phyloP scores from a whole-genome alignment of 2,329 filamentous ascomycete genomes.

The Cytospora leucostoma region DNA sequence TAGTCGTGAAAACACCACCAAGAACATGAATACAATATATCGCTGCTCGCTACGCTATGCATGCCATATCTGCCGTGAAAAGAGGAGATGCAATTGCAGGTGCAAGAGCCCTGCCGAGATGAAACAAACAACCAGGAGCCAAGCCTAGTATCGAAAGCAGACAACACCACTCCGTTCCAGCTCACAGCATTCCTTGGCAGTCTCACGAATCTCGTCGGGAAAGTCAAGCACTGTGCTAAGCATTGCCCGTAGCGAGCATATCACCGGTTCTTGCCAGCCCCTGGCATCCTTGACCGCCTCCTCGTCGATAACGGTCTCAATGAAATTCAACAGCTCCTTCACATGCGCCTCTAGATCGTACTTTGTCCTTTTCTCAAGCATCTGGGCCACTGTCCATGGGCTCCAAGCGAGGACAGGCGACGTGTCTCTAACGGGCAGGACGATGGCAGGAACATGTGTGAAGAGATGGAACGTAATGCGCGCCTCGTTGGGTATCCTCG shows the following conservation, averaged over 20 bases:
- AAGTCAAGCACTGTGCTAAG: slow-evolving; percentile 24
- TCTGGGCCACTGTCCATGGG: slow-evolving; percentile 29
- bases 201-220: slow-evolving; percentile 26
- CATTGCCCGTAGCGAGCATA: slow-evolving; percentile 23
- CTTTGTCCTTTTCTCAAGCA: slow-evolving; percentile 23
- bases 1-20: not conserved
- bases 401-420: slow-evolving; percentile 30
- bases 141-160: slow-evolving; percentile 27
- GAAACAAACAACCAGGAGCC: no score
- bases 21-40: not conserved
- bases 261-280: slow-evolving; percentile 24
- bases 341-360: slow-evolving; percentile 24
- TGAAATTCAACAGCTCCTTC: slow-evolving; percentile 24
- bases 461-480: slow-evolving; percentile 29
- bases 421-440: slow-evolving; percentile 27
- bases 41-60: not conserved
- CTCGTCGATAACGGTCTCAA: slow-evolving; percentile 27
- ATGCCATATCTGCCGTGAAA: not conserved
- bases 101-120: not conserved
- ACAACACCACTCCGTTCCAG: slow-evolving; percentile 28
- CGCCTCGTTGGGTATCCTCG: slow-evolving; percentile 29
- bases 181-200: slow-evolving; percentile 27
- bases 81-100: not conserved
- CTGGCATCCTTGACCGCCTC: slow-evolving; percentile 14
- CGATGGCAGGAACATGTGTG: slow-evolving; percentile 30